Evolutionary conservation across 768 basidiomycete genomes (phyloP), one percentile per base, ranked within the genome.

Genomic region (Leccinum imitatum): DNA sequence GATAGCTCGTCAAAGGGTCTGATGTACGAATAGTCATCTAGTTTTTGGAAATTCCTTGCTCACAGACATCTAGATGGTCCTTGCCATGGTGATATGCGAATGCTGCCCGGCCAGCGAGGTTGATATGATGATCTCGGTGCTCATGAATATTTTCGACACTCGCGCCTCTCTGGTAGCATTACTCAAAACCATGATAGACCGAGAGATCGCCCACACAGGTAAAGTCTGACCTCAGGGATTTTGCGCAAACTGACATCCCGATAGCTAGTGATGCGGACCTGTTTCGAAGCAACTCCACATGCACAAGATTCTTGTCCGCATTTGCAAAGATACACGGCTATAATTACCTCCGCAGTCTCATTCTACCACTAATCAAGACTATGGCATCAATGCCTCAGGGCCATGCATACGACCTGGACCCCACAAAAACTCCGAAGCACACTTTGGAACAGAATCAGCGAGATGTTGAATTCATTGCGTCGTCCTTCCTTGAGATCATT

Each of bases 291-390:
- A 97, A 96, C 71, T 89, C 90, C 3, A 91, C 90, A 1, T 93
- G 88, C 66, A 91, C 90, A n/a, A 79, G 90, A 47, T 87, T 98
- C 59, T 76, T 97, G 50, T 92, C 92, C 6, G 85, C 87, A 2
- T 95, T 95, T 66, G 92, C 91, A 4, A 87, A 82, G 69, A 85
- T 90, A n/a, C 92, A 95, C 61, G 95, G 95, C 4, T 97, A 96
- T 72, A 87, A 87, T 59, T 97, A 96, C 72, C 78, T 97, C n/a
- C 83, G 94, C 19, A 84, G 81, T 50, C 80, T 95, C 23, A 82
- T 96, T 50, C 78, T 82, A 47, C 92, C 93, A 3, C 78, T 96
- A 31, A 81, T 97, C 63, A 82, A 87, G 63, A 84, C 83, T 21
- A 90, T 97, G 82, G 74, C 81, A 6, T 78, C 83, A 6, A 82